phyloP scores from a whole-genome alignment of 2,329 filamentous ascomycete genomes.

The Microthyrium microscopicum region DNA sequence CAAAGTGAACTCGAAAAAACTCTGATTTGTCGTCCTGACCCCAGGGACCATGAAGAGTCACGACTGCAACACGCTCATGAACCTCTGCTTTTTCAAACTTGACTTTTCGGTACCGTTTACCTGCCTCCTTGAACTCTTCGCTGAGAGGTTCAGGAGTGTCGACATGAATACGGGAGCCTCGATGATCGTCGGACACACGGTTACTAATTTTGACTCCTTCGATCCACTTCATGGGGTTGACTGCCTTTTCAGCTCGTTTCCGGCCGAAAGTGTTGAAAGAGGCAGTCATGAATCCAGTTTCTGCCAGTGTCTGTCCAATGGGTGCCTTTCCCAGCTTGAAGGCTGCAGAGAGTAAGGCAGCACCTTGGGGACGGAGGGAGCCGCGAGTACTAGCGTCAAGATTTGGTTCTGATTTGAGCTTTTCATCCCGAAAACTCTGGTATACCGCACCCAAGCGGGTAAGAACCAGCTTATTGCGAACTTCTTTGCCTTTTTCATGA shows the following conservation, averaged over 20 bases:
- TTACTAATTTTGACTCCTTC: conserved; percentile 45
- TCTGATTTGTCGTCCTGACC: conserved; percentile 32
- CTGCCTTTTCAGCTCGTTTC: conserved; percentile 29
- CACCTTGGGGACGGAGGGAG: background rate
- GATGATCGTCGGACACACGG: conserved; percentile 14
- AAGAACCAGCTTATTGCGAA: conserved; percentile 48
- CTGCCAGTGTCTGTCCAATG: conserved; percentile 15
- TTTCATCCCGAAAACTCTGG: conserved; percentile 58
- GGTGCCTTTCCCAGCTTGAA: conserved; percentile 9
- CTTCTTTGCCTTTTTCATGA: conserved; percentile 50
- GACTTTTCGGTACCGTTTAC: conserved; percentile 43
- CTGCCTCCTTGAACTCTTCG: conserved; percentile 44
- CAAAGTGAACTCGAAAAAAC: conserved; percentile 40
- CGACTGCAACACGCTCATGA: conserved; percentile 33
- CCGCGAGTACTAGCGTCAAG: background rate
- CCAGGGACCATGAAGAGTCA: conserved; percentile 46
- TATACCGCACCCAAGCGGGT: conserved; percentile 76
- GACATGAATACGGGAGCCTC: conserved; percentile 7
- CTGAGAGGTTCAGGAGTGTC: conserved; percentile 33
- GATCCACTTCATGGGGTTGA: conserved; percentile 48
- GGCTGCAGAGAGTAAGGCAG: conserved; percentile 10
- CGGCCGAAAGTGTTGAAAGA: conserved; percentile 31
- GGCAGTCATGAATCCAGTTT: conserved; percentile 30
- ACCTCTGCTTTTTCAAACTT: conserved; percentile 42
- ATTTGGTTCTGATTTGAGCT: background rate